These are phyloP conservation scores for Lyophyllum semitale DNA, from an alignment of 768 basidiomycete species.

Conservation along the genomic window DNA sequence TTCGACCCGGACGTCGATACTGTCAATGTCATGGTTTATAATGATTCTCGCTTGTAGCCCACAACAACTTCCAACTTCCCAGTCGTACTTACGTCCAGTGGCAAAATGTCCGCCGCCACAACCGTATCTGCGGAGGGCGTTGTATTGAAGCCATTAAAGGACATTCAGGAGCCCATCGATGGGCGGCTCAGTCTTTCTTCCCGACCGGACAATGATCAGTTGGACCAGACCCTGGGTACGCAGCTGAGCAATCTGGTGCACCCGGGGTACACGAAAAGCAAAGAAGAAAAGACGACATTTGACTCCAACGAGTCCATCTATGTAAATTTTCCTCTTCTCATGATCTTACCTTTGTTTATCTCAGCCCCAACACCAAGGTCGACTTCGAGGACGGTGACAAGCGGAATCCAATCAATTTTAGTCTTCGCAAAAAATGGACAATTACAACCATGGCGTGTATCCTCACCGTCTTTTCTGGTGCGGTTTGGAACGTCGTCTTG, in stretches of 20 bases:
- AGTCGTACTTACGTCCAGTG: background rate
- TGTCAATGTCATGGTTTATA: background rate
- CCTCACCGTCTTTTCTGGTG: slow-evolving; percentile 50
- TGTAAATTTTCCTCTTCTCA: slow-evolving; percentile 2
- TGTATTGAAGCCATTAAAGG: slow-evolving; percentile 27
- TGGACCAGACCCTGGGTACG: slow-evolving; percentile 33
- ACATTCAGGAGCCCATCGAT: slow-evolving; percentile 37
- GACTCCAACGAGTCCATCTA: slow-evolving; percentile 13
- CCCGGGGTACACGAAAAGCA: slow-evolving; percentile 13
- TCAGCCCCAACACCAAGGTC: slow-evolving; percentile 10
- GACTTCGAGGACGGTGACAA: slow-evolving; percentile 23
- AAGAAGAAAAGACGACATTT: background rate
- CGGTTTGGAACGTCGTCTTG: slow-evolving; percentile 9
- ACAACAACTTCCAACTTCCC: background rate
- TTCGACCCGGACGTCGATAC: background rate
- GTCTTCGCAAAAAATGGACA: slow-evolving; percentile 24
- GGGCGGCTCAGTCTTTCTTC: slow-evolving; percentile 34
- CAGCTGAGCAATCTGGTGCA: slow-evolving; percentile 33
- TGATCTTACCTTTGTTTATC: background rate
- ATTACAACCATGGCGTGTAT: slow-evolving; percentile 45
- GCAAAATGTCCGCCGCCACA: background rate
- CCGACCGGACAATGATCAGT: slow-evolving; percentile 28
- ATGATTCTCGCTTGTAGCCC: background rate
- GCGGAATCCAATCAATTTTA: slow-evolving; percentile 25
- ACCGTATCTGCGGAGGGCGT: slow-evolving; percentile 21